phyloP scores from a whole-genome alignment of 129 eudicot species.

The Heracleum sosnowskyi region DNA sequence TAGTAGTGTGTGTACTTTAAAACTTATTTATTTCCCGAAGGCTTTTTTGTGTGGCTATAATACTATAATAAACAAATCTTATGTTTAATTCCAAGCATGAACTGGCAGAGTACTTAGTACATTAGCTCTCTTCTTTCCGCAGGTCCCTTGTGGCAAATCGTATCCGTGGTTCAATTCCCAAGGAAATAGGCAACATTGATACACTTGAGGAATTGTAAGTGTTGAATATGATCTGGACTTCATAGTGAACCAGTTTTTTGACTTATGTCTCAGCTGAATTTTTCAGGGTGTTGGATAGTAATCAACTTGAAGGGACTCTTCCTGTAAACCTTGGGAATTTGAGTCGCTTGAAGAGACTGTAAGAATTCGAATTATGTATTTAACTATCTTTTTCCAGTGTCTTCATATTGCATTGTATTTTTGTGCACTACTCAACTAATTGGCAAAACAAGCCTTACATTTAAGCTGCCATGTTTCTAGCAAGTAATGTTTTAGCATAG shows the following conservation, averaged over 20 bases:
- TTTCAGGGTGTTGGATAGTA: constrained; percentile 62
- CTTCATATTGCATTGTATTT: no score
- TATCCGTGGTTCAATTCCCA: constrained; percentile 57
- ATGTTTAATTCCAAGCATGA: not conserved
- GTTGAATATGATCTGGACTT: not conserved
- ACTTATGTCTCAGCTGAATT: constrained; percentile 1
- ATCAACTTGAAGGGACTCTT: constrained; percentile 62
- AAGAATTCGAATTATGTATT: no score
- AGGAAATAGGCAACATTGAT: constrained; percentile 58
- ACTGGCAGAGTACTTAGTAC: not conserved
- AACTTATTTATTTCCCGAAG: not conserved
- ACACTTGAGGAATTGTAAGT: constrained; percentile 74
- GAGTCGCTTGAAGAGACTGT: constrained; percentile 51
- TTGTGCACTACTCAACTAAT: no score
- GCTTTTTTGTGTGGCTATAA: not conserved
- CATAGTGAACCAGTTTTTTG: not conserved
- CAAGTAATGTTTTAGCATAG: no score
- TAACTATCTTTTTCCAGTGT: no score
- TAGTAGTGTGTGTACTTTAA: no score
- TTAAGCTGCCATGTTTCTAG: no score
- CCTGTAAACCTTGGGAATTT: constrained; percentile 43
- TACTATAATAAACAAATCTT: not conserved
- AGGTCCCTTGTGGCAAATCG: constrained; percentile 73
- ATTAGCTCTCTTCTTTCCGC: constrained; percentile 6
- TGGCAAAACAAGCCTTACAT: no score